Conservation (phyloP, 2,329 filamentous ascomycete genomes). For the Aspergillus sp. region DNA sequence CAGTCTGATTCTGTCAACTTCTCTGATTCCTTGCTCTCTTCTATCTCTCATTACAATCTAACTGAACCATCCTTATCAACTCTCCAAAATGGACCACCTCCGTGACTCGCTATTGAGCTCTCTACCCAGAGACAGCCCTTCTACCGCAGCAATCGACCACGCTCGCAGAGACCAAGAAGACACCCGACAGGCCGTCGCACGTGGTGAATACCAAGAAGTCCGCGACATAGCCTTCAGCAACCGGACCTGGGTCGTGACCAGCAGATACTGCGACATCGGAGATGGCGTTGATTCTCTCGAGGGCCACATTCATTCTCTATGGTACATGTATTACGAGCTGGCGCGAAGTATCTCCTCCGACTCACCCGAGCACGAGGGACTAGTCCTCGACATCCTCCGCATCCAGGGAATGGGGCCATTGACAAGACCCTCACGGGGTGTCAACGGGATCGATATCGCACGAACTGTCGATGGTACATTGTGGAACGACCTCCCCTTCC, state of each 20-base stretch:
- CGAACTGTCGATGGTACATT: conserved; percentile 25
- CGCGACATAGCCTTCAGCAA: conserved; percentile 15
- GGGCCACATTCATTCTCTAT: conserved; percentile 20
- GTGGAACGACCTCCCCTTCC: conserved; percentile 28
- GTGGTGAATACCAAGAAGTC: conserved; percentile 6
- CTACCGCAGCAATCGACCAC: neutral
- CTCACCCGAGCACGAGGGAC: conserved; percentile 20
- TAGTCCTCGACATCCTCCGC: conserved; percentile 28
- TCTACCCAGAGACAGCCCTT: neutral
- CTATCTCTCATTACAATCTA: neutral
- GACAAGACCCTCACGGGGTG: conserved; percentile 15
- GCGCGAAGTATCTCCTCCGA: conserved; percentile 17
- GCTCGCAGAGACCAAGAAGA: neutral
- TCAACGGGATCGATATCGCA: conserved; percentile 24
- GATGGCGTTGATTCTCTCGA: conserved; percentile 23
- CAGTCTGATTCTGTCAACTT: too few species aligned
- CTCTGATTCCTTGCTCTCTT: too few species aligned
- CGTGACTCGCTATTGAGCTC: neutral
- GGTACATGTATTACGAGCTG: conserved; percentile 28
- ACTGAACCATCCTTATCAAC: neutral
- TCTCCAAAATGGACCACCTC: neutral
- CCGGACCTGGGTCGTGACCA: conserved; percentile 15
- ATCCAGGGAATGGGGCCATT: conserved; percentile 23
- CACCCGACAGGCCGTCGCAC: neutral
- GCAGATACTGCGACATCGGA: conserved; percentile 21